Evolutionary conservation across 176 grass and related monocot genomes (phyloP).

Genomic region (Phyllostachys edulis): DNA sequence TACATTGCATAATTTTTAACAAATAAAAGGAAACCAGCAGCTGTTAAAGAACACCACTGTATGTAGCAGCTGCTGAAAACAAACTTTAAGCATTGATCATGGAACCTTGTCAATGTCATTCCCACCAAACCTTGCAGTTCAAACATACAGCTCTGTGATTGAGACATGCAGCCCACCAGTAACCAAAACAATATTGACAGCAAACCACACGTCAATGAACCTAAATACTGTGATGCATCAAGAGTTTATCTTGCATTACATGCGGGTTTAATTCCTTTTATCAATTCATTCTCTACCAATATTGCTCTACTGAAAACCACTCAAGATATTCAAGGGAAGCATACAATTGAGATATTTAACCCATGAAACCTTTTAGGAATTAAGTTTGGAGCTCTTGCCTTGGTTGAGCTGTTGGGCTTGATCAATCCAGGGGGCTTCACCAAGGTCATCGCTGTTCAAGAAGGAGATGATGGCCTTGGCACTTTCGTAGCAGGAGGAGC

Average conservation of each 20-base stretch:
- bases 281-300: neutral
- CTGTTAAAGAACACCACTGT: neutral
- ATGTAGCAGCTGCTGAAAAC: neutral
- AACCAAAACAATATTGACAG: neutral
- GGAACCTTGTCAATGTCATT: neutral
- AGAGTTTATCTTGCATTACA: neutral
- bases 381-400: constrained; percentile 33
- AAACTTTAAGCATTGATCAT: neutral
- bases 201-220: neutral
- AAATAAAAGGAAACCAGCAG: neutral
- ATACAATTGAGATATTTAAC: neutral
- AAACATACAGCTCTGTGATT: neutral
- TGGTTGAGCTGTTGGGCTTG: constrained; percentile 12
- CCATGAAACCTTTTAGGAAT: neutral
- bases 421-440: neutral
- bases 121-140: constrained; percentile 11
- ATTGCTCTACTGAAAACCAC: neutral
- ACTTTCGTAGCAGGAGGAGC: constrained; percentile 64
- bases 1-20: no score
- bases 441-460: constrained; percentile 23
- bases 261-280: neutral
- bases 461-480: constrained; percentile 70
- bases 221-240: neutral
- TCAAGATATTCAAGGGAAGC: neutral
- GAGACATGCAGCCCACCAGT: neutral